Base-by-base conservation (phyloP, 768 basidiomycete species). In the Terana coerulea region DNA sequence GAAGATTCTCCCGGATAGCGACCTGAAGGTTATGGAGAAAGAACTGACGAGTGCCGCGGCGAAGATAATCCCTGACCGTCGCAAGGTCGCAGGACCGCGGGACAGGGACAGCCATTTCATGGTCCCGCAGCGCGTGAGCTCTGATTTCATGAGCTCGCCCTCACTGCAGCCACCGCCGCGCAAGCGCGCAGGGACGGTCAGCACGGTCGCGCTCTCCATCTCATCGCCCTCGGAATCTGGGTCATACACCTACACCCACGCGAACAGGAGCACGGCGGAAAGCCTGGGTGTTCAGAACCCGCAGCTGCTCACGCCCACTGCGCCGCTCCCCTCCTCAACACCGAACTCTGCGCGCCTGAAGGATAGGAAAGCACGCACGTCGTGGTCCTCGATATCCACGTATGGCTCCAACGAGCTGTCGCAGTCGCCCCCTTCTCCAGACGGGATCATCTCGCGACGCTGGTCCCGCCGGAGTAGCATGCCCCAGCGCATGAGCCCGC, bases 401-500 rank as follows among this genome's bases (percentile, higher is more conserved):
- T 53, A 50, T 31, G 60, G 57, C 1, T 64, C 64, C 5, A 50
- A 46, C 26, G 61, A 66, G 26, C 62, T 55, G 11, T 15, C 53
- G 24, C 62, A 56, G 11, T 15, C 53, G 24, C 52, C 52, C 11
- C 44, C 53, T 1, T 54, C 53, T 29, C 53, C 47, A 7, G 53
- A 54, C 22, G 53, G 50, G 17, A 6, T 35, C 1, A 43, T 41
- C 12, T 36, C 51, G 5, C 59, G 64, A 37, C 61, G 66, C 11
- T 70, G 67, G 67, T 67, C 69, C 2, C 59, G 67, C 14, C 67
- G 66, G 47, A 63, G 64, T 17, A 54, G 50, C 26, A 51, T 76
- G 26, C 84, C 84, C 8, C 74, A 77, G 19, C 74, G 76, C 41
- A 63, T 73, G 43, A 78, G 78, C 4, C 83, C 84, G 9, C 83